Percentiles rank a stretch among this genome's conserved stretches.
Conservation (phyloP, 1,284 basidiomycete genomes). For the Cerrena zonata region DNA sequence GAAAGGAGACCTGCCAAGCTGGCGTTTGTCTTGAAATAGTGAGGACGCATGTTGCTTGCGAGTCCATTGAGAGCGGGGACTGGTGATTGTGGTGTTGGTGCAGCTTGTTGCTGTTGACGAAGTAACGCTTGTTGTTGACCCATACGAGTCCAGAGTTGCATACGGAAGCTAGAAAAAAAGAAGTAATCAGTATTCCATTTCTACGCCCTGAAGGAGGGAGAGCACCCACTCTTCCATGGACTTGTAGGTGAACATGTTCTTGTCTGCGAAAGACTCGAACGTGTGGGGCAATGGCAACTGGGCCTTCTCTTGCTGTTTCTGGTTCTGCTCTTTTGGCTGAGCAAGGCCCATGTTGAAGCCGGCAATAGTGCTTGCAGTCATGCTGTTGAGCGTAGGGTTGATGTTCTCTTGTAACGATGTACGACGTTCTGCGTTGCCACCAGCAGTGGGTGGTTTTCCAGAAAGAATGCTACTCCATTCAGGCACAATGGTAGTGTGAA, state of each 20-base stretch:
- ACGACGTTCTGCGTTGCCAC: conserved; percentile 16
- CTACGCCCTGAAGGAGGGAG: neutral
- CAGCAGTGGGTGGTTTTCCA: conserved; percentile 27
- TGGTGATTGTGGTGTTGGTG: conserved; percentile 4
- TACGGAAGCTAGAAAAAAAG: conserved; percentile 47
- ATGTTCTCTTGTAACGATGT: conserved; percentile 65
- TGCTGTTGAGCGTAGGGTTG: conserved; percentile 66
- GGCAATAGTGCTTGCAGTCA: conserved; percentile 11
- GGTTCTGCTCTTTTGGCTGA: conserved; percentile 10
- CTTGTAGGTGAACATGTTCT: conserved; percentile 78
- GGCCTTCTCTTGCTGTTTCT: conserved; percentile 20
- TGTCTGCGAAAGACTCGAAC: conserved; percentile 69
- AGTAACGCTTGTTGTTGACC: conserved; percentile 37
- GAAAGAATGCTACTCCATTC: conserved; percentile 35
- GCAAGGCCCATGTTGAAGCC: conserved; percentile 9
- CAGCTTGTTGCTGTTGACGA: conserved; percentile 24
- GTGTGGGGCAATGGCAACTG: conserved; percentile 18
- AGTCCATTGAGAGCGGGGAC: conserved; percentile 40
- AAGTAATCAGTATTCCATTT: conserved; percentile 6
- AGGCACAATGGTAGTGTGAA: conserved; percentile 79
- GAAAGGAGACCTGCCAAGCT: conserved; percentile 41
- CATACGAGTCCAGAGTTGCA: conserved; percentile 85
- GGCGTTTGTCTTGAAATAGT: conserved; percentile 41
- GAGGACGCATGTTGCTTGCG: conserved; percentile 48
- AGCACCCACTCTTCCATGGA: conserved; percentile 67